Evolutionary conservation across 768 basidiomycete species (phyloP).

Genomic region (Leccinum aurantiacum): DNA sequence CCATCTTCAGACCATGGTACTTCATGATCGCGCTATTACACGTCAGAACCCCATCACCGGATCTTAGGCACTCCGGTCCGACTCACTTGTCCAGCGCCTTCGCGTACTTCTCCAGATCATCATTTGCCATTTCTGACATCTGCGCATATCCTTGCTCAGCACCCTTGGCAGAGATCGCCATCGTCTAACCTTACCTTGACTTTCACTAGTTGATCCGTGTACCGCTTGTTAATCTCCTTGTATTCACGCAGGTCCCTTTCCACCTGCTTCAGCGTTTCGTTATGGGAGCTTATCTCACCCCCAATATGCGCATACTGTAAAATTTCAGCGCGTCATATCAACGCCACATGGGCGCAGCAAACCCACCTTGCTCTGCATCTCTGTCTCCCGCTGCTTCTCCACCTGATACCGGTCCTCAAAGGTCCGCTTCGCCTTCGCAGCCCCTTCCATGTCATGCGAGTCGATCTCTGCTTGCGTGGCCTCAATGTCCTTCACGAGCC

Average conservation of each 20-base stretch:
- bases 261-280: slow-evolving; percentile 61
- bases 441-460: slow-evolving; percentile 78
- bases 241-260: slow-evolving; percentile 80
- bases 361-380: slow-evolving; percentile 66
- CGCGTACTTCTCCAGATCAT: slow-evolving; percentile 94
- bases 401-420: slow-evolving; percentile 79
- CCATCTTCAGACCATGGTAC: slow-evolving; percentile 97
- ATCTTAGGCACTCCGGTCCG: not conserved
- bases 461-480: slow-evolving; percentile 71
- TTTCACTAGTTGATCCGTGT: slow-evolving; percentile 88
- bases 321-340: not conserved
- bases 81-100: slow-evolving; percentile 95
- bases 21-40: slow-evolving; percentile 90
- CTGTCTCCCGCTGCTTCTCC: slow-evolving; percentile 71
- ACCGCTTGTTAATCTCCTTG: slow-evolving; percentile 81
- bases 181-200: slow-evolving; percentile 68
- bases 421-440: slow-evolving; percentile 77
- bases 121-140: slow-evolving; percentile 98
- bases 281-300: slow-evolving; percentile 78
- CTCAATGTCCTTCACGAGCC: slow-evolving; percentile 63
- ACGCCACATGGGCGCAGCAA: not conserved
- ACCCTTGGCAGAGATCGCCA: not conserved
- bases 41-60: slow-evolving; percentile 14
- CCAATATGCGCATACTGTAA: slow-evolving; percentile 73
- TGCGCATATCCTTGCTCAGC: slow-evolving; percentile 29